These are phyloP conservation scores for Dryas alaskensis DNA, from an alignment of 306 rosid species.

Conservation along the genomic window DNA sequence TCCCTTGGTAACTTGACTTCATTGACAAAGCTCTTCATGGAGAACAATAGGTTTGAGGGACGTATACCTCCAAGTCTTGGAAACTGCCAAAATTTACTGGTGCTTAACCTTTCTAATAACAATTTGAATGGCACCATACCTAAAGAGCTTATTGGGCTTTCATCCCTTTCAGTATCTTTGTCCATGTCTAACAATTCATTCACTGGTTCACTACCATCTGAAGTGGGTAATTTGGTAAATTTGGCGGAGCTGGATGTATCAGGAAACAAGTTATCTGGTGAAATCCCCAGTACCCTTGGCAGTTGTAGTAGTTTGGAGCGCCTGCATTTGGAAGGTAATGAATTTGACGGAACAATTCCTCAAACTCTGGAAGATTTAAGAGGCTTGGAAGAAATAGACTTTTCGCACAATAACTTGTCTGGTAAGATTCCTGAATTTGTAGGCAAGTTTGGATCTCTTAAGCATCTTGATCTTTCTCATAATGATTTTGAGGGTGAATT, in stretches of 20 bases:
- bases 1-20: slow-evolving; percentile 33
- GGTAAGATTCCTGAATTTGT: slow-evolving; percentile 34
- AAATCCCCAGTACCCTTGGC: slow-evolving; percentile 26
- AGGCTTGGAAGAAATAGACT: slow-evolving; percentile 28
- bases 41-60: slow-evolving; percentile 25
- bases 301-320: slow-evolving; percentile 22
- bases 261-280: slow-evolving; percentile 30
- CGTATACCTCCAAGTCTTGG: slow-evolving; percentile 27
- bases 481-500: slow-evolving; percentile 33
- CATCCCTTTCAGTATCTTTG: slow-evolving; percentile 29
- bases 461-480: slow-evolving; percentile 30
- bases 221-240: slow-evolving; percentile 27
- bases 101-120: slow-evolving; percentile 19
- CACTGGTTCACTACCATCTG: slow-evolving; percentile 30
- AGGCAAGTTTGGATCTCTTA: slow-evolving; percentile 2
- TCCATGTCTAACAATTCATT: slow-evolving; percentile 25
- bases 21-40: slow-evolving; percentile 13
- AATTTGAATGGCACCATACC: slow-evolving; percentile 35
- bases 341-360: slow-evolving; percentile 32
- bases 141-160: slow-evolving; percentile 19
- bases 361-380: slow-evolving; percentile 7
- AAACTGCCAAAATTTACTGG: slow-evolving; percentile 24
- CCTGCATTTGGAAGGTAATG: slow-evolving; percentile 27
- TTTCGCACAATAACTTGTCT: slow-evolving; percentile 35
- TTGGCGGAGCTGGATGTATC: slow-evolving; percentile 25